phyloP scores from a whole-genome alignment of 1,139 yeast genomes.

The Geotrichum macrosporum region DNA sequence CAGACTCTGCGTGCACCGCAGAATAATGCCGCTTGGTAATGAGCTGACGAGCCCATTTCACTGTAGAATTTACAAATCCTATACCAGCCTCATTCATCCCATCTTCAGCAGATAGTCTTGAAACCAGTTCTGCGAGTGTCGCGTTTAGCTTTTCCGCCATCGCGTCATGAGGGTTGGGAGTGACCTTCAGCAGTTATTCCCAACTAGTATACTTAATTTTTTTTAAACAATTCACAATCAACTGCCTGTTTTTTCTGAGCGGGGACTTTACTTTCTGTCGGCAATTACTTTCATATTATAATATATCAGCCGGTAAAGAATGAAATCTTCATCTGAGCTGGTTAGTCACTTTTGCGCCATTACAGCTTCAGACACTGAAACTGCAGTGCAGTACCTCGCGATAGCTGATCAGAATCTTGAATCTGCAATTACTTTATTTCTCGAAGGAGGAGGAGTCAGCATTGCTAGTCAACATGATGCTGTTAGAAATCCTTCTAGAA shows the following conservation, averaged over 20 bases:
- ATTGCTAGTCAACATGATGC: conserved; percentile 32
- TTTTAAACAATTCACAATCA: not conserved
- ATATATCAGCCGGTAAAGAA: too few species aligned
- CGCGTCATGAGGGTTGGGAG: not conserved
- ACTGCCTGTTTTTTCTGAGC: too few species aligned
- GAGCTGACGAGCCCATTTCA: conserved; percentile 3
- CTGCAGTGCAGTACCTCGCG: conserved; percentile 75
- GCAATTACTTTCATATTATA: too few species aligned
- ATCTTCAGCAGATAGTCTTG: conserved; percentile 1
- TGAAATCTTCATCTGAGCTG: conserved; percentile 44
- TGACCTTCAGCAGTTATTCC: not conserved
- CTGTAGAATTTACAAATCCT: not conserved
- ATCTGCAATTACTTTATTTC: conserved; percentile 76
- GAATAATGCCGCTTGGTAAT: conserved; percentile 13
- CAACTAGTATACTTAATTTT: not conserved
- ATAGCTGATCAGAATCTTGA: conserved; percentile 78
- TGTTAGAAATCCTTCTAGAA: not conserved
- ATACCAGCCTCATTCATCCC: not conserved
- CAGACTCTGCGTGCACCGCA: conserved; percentile 15
- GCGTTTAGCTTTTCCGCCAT: conserved; percentile 16
- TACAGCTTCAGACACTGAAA: conserved; percentile 67
- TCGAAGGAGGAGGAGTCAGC: conserved; percentile 61
- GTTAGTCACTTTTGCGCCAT: conserved; percentile 77
- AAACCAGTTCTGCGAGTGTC: conserved; percentile 7
- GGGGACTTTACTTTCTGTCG: too few species aligned